phyloP scores from a whole-genome alignment of 805 yeast genomes.

The Nakazawaea pomicola region DNA sequence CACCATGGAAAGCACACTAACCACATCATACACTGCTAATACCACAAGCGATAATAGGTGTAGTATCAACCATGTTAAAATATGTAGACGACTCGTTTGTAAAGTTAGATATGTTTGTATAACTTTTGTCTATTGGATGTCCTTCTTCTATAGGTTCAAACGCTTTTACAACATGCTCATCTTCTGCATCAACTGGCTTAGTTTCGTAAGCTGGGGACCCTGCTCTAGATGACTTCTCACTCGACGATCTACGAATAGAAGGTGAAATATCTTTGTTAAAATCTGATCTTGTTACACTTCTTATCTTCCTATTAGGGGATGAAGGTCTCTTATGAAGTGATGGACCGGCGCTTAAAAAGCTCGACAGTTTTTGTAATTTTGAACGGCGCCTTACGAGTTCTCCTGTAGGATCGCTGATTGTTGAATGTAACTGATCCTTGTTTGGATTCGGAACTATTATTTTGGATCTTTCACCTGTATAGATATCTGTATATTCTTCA shows the following conservation, averaged over 20 bases:
- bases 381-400: too few relatives aligned
- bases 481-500: background rate
- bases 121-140: background rate
- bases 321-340: background rate
- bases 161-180: background rate
- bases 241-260: too few relatives aligned
- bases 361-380: background rate
- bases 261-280: background rate
- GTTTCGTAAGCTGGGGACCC: background rate
- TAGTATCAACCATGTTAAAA: background rate
- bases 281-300: constrained; percentile 5
- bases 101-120: background rate
- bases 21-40: background rate
- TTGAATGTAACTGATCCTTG: too few relatives aligned
- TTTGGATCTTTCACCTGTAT: background rate
- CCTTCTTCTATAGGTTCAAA: background rate
- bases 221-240: background rate
- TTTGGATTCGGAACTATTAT: background rate
- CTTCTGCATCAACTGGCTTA: background rate
- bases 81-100: constrained; percentile 2
- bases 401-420: too few relatives aligned
- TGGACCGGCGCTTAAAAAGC: too few relatives aligned
- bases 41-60: background rate
- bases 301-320: background rate
- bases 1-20: too few relatives aligned